Base-by-base conservation (phyloP, 805 yeast species). In the Cyberlindnera xishuangbannaensis region DNA sequence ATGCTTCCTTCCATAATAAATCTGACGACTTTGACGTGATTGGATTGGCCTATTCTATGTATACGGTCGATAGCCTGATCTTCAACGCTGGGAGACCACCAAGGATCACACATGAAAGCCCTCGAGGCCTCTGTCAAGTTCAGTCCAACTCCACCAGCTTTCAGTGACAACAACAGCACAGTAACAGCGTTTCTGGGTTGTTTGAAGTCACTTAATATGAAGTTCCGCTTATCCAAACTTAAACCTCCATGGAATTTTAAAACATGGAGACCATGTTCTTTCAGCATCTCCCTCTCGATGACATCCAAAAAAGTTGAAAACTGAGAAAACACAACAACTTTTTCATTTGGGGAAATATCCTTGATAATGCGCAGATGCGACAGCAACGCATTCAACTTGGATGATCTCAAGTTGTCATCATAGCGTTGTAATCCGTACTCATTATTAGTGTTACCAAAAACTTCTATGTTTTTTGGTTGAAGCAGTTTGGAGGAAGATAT, bases 11-110 rank as follows among this genome's bases (percentile, higher is more conserved):
- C 79, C 59, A 88, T 77, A 27, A 88, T 85, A 50, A 88, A 88
- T 38, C 97, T 61, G 2, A 75, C 65, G 19, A 88, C 87, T 41
- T 72, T 74, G 11, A 90, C 97, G 26, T 68, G 69, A 17, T 67
- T 71, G 9, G 63, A 62, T 53, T 88, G 97, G 0, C 97, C 97
- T 51, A 90, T 83, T 45, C 97, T 70, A 52, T 88, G 96, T 13
- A 90, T 71, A 48, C 97, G 64, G 58, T 87, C 95, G 39, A 87
- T 83, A 0, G 95, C 95, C 55, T 86, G 96, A 31, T 83, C 85
- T 49, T 86, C 95, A 34, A 81, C 76, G 30, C 95, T 84, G 28
- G 85, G 94, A 19, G 92, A 83, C 97, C 97, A 88, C 92, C 95
- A 88, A 0, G 97, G 96, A 50, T 88, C 97, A 85, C 90, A 81